A percentile compares a stretch with the other conserved stretches of the same genome.
phyloP scores from a whole-genome alignment of 1,139 yeast genomes.

The Candida dubliniensis region DNA sequence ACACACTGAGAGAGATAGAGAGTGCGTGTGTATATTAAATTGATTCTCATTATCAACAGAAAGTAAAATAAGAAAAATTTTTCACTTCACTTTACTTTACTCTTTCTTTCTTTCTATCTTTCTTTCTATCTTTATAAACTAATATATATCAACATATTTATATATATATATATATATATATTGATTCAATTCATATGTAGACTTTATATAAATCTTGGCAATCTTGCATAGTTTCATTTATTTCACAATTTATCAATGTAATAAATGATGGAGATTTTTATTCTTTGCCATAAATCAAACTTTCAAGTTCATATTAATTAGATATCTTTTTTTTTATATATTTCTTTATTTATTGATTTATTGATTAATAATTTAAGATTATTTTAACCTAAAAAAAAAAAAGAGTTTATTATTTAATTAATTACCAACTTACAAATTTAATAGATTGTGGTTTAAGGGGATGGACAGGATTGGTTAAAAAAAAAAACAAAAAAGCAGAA shows the following conservation, averaged over 20 bases:
- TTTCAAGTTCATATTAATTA: slow-evolving; percentile 12
- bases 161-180: background rate
- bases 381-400: slow-evolving; percentile 11
- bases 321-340: slow-evolving; percentile 17
- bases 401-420: slow-evolving; percentile 18
- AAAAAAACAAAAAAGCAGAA: too few species aligned
- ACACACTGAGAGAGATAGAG: background rate
- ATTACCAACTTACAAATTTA: slow-evolving; percentile 15
- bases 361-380: slow-evolving; percentile 1
- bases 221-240: slow-evolving; percentile 51
- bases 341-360: too few species aligned
- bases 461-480: too few species aligned
- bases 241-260: slow-evolving; percentile 24
- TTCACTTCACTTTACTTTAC: background rate
- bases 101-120: background rate
- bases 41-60: too few species aligned
- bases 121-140: background rate
- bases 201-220: slow-evolving; percentile 27
- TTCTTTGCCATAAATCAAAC: slow-evolving; percentile 37
- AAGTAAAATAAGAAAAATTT: background rate
- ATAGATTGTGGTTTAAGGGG: too few species aligned
- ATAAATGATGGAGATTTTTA: slow-evolving; percentile 45
- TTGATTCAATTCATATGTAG: background rate
- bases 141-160: background rate
- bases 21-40: too few species aligned